Base-by-base conservation (phyloP, 2,329 filamentous ascomycete genomes). In the Coniochaeta sp. region DNA sequence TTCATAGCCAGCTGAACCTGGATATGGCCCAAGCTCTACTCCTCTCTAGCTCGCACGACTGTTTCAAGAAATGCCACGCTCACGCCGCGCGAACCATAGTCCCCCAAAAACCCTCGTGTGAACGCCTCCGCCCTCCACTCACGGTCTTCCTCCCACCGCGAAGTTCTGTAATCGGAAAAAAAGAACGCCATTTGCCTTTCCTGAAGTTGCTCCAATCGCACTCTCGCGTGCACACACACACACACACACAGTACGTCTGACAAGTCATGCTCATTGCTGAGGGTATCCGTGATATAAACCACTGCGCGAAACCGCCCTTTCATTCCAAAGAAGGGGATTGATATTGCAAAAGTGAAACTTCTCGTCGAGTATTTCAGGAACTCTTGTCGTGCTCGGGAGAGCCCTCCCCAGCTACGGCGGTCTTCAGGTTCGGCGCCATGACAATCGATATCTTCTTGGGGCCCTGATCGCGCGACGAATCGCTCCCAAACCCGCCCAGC, bases 381-480 rank as follows among this genome's bases (percentile, higher is more conserved):
- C 54, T 34, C 34, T 32, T 28, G 60, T 22, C 55, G 59, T 55
- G 4, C 36, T 57, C 42, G 54, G 55, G 6, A 58, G 44, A 7
- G 16, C 47, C 24, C 14, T 52, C 47, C 16, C 24, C 47, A n/a
- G 47, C 47, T n/a, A 56, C 75, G 6, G 62, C 67, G 10, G 65
- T 63, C 67, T 75, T 79, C 28, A 79, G 65, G 34, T 74, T 72
- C 4, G 81, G 72, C 6, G 81, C 80, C 36, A 86, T 72, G 66
- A 79, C 85, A 65, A 86, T 86, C 59, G 82, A 76, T 66, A 86
- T 86, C 70, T 85, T 85, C 36, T 72, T 71, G 40, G 72, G 73
- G 26, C 74, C 76, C 6, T 75, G 70, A 58, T 74, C 73, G n/a
- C 75, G 71, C 34, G 55, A 26, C 8, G 2, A 17, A 22, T 73